phyloP scores from a whole-genome alignment of 257 asterid genomes.

The Penstemon barbatus region DNA sequence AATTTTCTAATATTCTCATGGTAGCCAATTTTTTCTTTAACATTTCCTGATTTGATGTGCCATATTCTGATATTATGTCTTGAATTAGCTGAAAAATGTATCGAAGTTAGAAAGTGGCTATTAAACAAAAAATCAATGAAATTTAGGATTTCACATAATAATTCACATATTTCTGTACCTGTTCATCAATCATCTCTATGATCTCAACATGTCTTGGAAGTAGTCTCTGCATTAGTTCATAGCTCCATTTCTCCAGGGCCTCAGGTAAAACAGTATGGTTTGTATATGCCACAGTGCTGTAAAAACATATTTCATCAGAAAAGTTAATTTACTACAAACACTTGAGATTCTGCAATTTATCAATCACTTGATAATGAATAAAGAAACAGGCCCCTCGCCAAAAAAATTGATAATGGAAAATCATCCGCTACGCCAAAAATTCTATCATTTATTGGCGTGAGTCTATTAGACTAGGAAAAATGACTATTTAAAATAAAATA shows the following conservation, averaged over 20 bases:
- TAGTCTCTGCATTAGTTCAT: constrained; percentile 68
- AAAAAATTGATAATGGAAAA: too few species aligned
- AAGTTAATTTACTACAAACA: constrained; percentile 31
- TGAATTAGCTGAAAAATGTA: constrained; percentile 58
- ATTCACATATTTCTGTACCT: constrained; percentile 44
- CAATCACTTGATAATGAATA: constrained; percentile 11
- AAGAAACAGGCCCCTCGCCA: too few species aligned
- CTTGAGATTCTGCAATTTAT: constrained; percentile 14
- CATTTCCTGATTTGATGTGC: constrained; percentile 52
- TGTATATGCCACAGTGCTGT: constrained; percentile 89
- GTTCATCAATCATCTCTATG: constrained; percentile 74
- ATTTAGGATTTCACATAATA: constrained; percentile 20
- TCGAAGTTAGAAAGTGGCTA: constrained; percentile 26
- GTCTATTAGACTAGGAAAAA: neutral
- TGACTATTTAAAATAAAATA: neutral
- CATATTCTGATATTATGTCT: constrained; percentile 61
- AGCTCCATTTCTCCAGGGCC: constrained; percentile 93
- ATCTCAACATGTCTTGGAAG: constrained; percentile 90
- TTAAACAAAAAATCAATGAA: constrained; percentile 22
- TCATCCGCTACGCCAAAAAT: neutral
- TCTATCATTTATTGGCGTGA: neutral
- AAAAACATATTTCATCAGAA: constrained; percentile 28
- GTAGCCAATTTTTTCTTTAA: constrained; percentile 55
- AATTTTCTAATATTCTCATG: constrained; percentile 80
- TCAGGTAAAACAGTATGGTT: constrained; percentile 91